Conservation (phyloP, 2,329 filamentous ascomycete species). For the Cryoendolithus antarcticus region DNA sequence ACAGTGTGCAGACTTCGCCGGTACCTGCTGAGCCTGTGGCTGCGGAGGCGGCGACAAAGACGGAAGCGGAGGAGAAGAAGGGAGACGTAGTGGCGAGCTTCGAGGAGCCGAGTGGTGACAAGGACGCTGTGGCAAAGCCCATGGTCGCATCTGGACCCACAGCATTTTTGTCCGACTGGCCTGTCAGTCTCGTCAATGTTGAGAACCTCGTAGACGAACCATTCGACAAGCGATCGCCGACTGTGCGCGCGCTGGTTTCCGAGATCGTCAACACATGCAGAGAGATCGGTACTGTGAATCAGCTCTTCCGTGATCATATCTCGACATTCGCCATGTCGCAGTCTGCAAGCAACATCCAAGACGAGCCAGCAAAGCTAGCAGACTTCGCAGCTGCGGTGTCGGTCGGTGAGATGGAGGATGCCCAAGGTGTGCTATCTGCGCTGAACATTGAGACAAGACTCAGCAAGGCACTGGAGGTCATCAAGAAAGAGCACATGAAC, state of each 20-base stretch:
- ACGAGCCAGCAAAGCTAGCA: constrained; percentile 87
- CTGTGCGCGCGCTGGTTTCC: constrained; percentile 84
- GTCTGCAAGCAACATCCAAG: constrained; percentile 84
- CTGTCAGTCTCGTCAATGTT: constrained; percentile 8
- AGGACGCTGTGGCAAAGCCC: constrained; percentile 16
- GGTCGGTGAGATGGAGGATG: constrained; percentile 79
- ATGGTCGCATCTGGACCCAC: constrained; percentile 63
- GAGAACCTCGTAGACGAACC: constrained; percentile 53
- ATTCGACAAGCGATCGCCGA: constrained; percentile 76
- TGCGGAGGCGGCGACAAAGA: constrained; percentile 28
- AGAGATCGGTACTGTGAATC: constrained; percentile 87
- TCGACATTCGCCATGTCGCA: constrained; percentile 95
- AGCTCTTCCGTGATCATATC: constrained; percentile 91
- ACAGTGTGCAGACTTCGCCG: constrained; percentile 21
- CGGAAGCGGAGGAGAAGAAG: constrained; percentile 52
- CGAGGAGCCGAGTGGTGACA: constrained; percentile 63
- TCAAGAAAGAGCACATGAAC: constrained; percentile 98
- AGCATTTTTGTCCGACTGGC: constrained; percentile 70
- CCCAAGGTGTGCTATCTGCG: constrained; percentile 81
- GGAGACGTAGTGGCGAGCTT: constrained; percentile 96
- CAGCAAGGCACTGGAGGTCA: constrained; percentile 77
- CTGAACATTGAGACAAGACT: constrained; percentile 87
- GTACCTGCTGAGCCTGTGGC: not conserved
- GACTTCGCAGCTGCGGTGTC: constrained; percentile 96
- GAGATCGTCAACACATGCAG: constrained; percentile 99